Base-by-base conservation (phyloP, 257 asterid species). In the Petunia secreta region DNA sequence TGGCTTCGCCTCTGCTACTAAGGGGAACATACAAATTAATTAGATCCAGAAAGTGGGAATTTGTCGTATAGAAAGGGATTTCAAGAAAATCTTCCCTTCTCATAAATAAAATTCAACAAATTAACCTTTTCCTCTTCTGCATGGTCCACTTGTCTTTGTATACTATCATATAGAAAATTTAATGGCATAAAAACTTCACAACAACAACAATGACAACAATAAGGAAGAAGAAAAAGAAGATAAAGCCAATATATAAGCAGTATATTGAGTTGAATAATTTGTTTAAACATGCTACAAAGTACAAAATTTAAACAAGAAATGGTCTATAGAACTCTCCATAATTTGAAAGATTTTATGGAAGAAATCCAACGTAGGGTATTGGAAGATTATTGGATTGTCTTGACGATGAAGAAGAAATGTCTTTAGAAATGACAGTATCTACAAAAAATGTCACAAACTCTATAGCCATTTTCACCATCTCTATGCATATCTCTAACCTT, bases 311-410 rank as follows among this genome's bases (percentile, higher is more conserved):
- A 68, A 43, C 54, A 68, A 43, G 8, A 68, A 1, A 44, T 9
- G 25, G 25, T 25, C 25, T 25, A 25, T 25, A 25, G 53, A 8
- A 0, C 53, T 2, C 11, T 52, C 14, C 13, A 9, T 2, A 11
- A 8, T 52, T 52, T 8, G 55, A 52, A 8, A 52, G 2, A 52
- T 52, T 52, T 52, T 2, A 52, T 2, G 55, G 55, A 2, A 52
- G 57, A 39, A 67, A 52, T 36, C 80, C 80, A 60, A 60, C 41
- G 50, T 77, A 77, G 13, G 80, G 69, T 4, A 52, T 52, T 9
- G 41, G 43, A 58, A 77, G 74, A 60, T n/a, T 52, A 77, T 60
- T 50, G 59, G 60, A 25, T 1, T 36, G 36, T 58, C 43, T 46
- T 46, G 77, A n/a, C 1, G 57, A 43, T 8, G 57, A 68, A 7